Percentiles rank a stretch among this genome's conserved stretches.
Evolutionary conservation across 345 rosid genomes (phyloP).

Genomic region (Adansonia digitata): DNA sequence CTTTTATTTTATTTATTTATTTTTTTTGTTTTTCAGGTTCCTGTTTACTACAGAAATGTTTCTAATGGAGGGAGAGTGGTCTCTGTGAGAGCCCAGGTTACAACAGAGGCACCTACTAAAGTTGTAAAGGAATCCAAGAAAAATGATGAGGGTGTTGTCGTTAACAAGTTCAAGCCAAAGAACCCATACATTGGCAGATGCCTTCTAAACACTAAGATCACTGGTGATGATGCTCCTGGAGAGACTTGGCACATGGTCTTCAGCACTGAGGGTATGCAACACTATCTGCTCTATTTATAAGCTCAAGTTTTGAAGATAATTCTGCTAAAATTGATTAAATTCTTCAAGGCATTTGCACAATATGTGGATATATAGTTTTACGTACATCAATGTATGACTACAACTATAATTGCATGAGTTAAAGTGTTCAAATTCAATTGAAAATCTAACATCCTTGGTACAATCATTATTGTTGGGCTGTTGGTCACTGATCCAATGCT

Average conservation of each 20-base stretch:
- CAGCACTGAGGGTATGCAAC: slow-evolving; percentile 51
- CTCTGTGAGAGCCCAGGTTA: slow-evolving; percentile 79
- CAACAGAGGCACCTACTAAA: slow-evolving; percentile 81
- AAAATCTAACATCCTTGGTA: not conserved
- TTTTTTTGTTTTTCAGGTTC: slow-evolving; percentile 35
- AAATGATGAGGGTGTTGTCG: slow-evolving; percentile 70
- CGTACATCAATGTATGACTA: not conserved
- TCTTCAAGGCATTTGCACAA: not conserved
- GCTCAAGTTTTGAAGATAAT: not conserved
- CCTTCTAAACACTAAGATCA: no score
- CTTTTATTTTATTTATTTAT: no score
- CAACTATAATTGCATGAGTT: no score
- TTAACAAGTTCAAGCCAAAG: no score
- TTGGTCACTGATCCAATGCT: not conserved
- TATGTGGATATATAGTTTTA: no score
- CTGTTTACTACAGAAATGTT: slow-evolving; percentile 42
- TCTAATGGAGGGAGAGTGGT: slow-evolving; percentile 41
- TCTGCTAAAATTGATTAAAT: not conserved
- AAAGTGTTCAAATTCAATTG: not conserved
- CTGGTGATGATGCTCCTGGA: no score
- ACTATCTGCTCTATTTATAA: not conserved
- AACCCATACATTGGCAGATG: no score
- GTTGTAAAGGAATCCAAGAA: slow-evolving; percentile 77
- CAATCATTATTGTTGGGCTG: not conserved
- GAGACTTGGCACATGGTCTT: no score